Evolutionary conservation across 108 stramenopile genomes (phyloP).

Genomic region (Pseudonitzschia pungens): DNA sequence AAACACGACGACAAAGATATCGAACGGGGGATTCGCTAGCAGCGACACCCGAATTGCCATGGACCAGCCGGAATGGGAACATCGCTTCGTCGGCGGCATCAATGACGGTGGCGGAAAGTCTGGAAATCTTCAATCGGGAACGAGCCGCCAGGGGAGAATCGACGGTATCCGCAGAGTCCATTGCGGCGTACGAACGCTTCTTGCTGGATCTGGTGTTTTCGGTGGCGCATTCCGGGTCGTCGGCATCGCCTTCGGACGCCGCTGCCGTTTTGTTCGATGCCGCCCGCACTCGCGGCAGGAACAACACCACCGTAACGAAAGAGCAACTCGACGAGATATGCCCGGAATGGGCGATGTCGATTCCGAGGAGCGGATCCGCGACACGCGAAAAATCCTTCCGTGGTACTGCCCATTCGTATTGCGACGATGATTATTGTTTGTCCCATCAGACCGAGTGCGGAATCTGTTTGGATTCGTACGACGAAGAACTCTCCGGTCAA

Average conservation of each 20-base stretch:
- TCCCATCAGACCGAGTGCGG: slow-evolving; percentile 14
- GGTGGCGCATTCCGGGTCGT: neutral
- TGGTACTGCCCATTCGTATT: neutral
- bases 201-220: slow-evolving; percentile 22
- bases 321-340: slow-evolving; percentile 24
- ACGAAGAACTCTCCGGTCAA: neutral
- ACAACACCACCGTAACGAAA: neutral
- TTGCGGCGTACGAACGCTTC: slow-evolving; percentile 13
- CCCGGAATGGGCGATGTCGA: neutral
- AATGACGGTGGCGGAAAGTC: slow-evolving; percentile 6
- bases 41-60: no score
- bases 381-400: no score
- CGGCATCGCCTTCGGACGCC: neutral
- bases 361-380: neutral
- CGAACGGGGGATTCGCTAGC: no score
- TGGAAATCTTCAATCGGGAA: slow-evolving; percentile 25
- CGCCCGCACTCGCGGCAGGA: neutral
- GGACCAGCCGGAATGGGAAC: no score
- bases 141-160: slow-evolving; percentile 22
- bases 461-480: slow-evolving; percentile 24
- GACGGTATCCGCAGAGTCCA: slow-evolving; percentile 22
- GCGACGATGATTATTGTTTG: neutral
- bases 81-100: neutral
- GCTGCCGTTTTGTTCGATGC: no score
- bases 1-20: no score